phyloP scores from a whole-genome alignment of 495 filamentous ascomycete species.

The Xeromyces bisporus region DNA sequence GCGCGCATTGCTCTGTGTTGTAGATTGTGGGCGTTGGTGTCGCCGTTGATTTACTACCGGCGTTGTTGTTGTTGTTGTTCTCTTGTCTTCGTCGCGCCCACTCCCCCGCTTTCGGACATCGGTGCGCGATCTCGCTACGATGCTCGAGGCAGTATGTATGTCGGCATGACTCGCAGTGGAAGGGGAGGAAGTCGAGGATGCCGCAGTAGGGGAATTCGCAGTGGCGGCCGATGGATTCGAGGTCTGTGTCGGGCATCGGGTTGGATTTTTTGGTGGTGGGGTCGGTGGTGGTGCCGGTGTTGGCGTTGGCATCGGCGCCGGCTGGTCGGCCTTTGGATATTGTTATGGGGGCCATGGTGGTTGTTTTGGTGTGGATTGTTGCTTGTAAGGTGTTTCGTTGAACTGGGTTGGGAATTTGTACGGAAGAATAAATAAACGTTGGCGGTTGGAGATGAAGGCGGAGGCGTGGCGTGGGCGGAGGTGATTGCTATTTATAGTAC shows the following conservation, averaged over 20 bases:
- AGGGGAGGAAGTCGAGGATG: conserved; percentile 91
- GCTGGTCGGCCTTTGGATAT: conserved; percentile 9
- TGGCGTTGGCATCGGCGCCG: conserved; percentile 1
- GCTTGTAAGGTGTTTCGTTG: too few species aligned
- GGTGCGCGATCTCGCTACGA: conserved; percentile 71
- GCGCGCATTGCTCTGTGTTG: conserved; percentile 56
- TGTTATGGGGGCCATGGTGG: conserved; percentile 19
- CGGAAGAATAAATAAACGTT: too few species aligned
- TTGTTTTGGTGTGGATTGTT: too few species aligned
- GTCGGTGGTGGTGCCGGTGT: background rate
- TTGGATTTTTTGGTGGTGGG: conserved; percentile 19
- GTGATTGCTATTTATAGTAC: too few species aligned
- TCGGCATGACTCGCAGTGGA: conserved; percentile 76
- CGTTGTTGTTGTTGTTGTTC: conserved; percentile 6
- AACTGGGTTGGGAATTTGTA: too few species aligned
- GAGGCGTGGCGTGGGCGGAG: too few species aligned
- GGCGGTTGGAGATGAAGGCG: background rate
- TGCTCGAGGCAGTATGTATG: conserved; percentile 89
- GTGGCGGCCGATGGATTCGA: conserved; percentile 71
- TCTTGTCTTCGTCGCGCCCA: conserved; percentile 57
- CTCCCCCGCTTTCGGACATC: conserved; percentile 64
- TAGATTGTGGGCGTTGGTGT: conserved; percentile 37
- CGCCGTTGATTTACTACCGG: conserved; percentile 6
- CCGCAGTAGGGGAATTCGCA: conserved; percentile 86
- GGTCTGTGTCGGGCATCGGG: conserved; percentile 47